Conservation (phyloP, 163 green algal genomes). For the Trebouxia gelatinosa region DNA sequence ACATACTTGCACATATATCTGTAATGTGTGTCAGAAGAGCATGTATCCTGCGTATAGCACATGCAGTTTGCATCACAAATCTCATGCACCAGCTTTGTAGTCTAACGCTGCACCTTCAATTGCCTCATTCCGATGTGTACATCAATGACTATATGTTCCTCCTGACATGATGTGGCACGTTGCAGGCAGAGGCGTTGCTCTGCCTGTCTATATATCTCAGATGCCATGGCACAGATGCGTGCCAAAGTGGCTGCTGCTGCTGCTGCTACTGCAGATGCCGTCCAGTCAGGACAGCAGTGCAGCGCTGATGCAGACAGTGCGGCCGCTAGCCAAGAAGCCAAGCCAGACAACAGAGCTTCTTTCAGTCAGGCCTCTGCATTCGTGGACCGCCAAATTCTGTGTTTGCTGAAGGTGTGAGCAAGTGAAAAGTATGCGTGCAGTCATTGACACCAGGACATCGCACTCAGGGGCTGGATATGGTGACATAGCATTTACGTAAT, state of each 20-base stretch:
- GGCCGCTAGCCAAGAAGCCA: background rate
- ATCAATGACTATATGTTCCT: too few relatives aligned
- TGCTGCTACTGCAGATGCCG: background rate
- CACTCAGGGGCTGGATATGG: too few relatives aligned
- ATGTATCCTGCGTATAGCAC: background rate
- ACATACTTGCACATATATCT: background rate
- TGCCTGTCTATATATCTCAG: background rate
- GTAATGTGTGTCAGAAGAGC: background rate
- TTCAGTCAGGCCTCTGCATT: too few relatives aligned
- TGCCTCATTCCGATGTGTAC: too few relatives aligned
- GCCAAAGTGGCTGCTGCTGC: slow-evolving; percentile 37
- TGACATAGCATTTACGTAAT: too few relatives aligned
- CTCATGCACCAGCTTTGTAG: background rate
- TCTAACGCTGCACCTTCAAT: background rate
- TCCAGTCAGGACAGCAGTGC: background rate
- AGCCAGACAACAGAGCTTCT: background rate
- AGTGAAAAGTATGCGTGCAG: background rate
- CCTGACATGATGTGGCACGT: too few relatives aligned
- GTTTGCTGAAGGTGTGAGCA: background rate
- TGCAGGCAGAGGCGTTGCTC: too few relatives aligned
- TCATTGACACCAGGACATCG: too few relatives aligned
- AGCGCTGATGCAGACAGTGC: background rate
- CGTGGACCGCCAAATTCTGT: too few relatives aligned
- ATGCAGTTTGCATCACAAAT: background rate
- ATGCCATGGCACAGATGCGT: slow-evolving; percentile 18